Conservation (phyloP, 148 eudicot species). For the Vaccinium darrowii region DNA sequence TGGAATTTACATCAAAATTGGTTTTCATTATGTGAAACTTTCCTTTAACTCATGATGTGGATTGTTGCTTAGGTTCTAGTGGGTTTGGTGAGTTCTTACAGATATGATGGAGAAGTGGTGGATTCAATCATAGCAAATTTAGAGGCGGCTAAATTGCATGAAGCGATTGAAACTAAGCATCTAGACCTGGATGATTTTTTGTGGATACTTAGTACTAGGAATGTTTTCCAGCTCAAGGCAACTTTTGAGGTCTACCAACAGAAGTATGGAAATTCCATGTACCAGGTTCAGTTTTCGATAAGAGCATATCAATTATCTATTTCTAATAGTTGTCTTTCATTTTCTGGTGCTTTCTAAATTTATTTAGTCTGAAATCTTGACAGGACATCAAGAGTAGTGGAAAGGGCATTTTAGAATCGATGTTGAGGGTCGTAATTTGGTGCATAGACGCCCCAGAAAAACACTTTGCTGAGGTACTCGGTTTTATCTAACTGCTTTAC, state of each 20-base stretch:
- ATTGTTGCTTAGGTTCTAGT: conserved; percentile 49
- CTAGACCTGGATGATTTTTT: conserved; percentile 58
- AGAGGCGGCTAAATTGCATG: conserved; percentile 58
- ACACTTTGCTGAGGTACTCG: conserved; percentile 75
- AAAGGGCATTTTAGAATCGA: conserved; percentile 39
- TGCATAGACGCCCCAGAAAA: conserved; percentile 78
- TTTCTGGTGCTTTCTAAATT: not conserved
- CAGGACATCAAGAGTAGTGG: conserved; percentile 68
- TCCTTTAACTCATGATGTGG: not conserved
- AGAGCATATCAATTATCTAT: not conserved
- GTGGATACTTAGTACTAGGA: conserved; percentile 63
- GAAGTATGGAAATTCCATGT: conserved; percentile 46
- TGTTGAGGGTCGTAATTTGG: conserved; percentile 45
- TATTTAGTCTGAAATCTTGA: conserved; percentile 11
- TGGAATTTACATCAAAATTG: not conserved
- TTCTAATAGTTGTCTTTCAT: not conserved
- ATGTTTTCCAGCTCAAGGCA: conserved; percentile 64
- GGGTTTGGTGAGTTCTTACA: conserved; percentile 71
- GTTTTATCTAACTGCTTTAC: not conserved
- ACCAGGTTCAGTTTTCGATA: conserved; percentile 39
- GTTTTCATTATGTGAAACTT: not conserved
- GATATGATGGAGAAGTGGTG: conserved; percentile 58
- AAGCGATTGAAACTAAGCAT: conserved; percentile 46
- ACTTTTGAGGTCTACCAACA: conserved; percentile 57
- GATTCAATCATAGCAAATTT: conserved; percentile 47